These are phyloP conservation scores for Xylariales sp. DNA, from an alignment of 2,329 filamentous ascomycete genomes.

Conservation along the genomic window DNA sequence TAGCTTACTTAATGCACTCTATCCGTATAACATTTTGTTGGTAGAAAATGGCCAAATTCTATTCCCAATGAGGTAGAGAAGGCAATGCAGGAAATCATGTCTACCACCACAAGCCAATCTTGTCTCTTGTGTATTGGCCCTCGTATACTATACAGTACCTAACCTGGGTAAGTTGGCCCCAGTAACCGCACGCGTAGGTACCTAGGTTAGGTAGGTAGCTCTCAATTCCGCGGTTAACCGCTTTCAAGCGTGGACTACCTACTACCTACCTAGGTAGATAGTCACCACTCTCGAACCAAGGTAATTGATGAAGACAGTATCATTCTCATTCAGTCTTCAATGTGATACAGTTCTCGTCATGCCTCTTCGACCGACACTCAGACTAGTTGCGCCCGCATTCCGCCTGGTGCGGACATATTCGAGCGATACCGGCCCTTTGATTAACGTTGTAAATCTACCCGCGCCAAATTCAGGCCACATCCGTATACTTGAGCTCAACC, in stretches of 20 bases:
- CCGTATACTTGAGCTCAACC: slow-evolving; percentile 87
- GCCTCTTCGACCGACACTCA: slow-evolving; percentile 45
- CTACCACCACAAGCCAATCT: not conserved
- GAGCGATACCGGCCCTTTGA: slow-evolving; percentile 60
- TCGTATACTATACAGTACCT: too few relatives aligned
- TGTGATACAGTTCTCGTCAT: slow-evolving; percentile 34
- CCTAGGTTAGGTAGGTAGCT: not conserved
- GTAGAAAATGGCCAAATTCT: not conserved
- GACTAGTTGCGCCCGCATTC: slow-evolving; percentile 35
- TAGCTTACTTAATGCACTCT: not conserved
- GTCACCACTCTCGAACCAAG: too few relatives aligned
- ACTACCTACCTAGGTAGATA: not conserved
- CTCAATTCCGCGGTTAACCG: slow-evolving; percentile 10
- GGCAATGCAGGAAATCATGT: too few relatives aligned
- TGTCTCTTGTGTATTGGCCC: not conserved
- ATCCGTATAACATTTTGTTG: not conserved
- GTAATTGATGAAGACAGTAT: not conserved
- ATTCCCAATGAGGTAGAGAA: too few relatives aligned
- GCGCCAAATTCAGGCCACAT: slow-evolving; percentile 86
- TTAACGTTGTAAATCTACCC: slow-evolving; percentile 79
- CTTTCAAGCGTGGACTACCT: not conserved
- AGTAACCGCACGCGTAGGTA: not conserved
- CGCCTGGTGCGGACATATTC: slow-evolving; percentile 53
- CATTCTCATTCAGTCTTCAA: not conserved
- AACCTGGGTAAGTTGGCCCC: too few relatives aligned